Base-by-base conservation (phyloP, 1,284 basidiomycete genomes). In the Ceratobasidium sp. region DNA sequence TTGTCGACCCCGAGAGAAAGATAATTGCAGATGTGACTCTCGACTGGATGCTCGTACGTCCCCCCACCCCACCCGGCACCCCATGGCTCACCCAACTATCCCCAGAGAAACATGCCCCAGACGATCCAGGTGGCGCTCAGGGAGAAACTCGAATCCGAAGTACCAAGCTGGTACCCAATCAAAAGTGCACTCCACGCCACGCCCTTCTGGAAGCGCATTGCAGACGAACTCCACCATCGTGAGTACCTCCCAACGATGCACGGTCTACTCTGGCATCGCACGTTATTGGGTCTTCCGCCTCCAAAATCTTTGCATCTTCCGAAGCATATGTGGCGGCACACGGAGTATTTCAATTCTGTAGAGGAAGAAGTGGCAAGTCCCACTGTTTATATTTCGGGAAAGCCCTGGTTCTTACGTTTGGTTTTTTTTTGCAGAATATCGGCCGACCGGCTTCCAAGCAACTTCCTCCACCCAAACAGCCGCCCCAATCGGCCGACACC, bases 1-100 rank as follows among this genome's bases (percentile, higher is more conserved):
- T 74, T 9, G 75, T 29, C 5, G 31, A 51, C 0, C 2, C 8
- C 9, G 43, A 2, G 7, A 34, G 31, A 39, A 46, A 62, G 2
- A 13, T 31, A 19, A 11, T 73, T 19, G 59, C 71, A 16, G 51
- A 63, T 19, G 16, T 73, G 3, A 53, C 31, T 9, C 71, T 73
- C 5, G 39, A 8, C 31, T 73, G 71, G 71, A 63, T 73, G n/a
- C 34, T 63, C 8, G 71, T 73, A n/a, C 11, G 59, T 63, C 24
- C 5, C 16, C 13, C 14, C 27, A 27, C 22, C 4, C n/a, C 24
- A 24, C 1, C 63, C 31, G 9, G 6, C n/a, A 2, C n/a, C 49
- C 39, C 16, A 29, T 27, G 7, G 16, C 22, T 22, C 5, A 39
- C n/a, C 24, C 43, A 19, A 6, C 2, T 24, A 13, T 22, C 27